phyloP scores from a whole-genome alignment of 495 filamentous ascomycete genomes.

The Penicillium parvum region DNA sequence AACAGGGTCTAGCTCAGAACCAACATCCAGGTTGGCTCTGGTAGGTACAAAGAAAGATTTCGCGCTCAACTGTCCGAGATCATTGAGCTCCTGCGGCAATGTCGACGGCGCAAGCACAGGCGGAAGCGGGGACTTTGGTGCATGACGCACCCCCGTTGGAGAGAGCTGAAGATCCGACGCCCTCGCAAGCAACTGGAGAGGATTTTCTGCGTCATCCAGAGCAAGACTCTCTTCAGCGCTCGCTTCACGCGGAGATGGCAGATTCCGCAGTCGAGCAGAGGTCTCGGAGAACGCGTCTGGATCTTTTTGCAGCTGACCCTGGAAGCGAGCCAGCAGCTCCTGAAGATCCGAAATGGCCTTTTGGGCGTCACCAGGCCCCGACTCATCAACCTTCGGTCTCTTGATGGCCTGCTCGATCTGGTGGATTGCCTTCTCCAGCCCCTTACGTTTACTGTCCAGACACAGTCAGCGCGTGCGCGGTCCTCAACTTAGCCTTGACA shows the following conservation, averaged over 20 bases:
- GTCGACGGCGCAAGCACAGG: slow-evolving; percentile 10
- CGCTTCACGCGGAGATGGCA: slow-evolving; percentile 25
- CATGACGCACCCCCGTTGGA: slow-evolving; percentile 27
- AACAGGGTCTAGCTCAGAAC: slow-evolving; percentile 61
- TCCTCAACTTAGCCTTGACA: background rate
- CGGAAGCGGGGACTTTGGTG: slow-evolving; percentile 12
- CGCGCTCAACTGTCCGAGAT: slow-evolving; percentile 14
- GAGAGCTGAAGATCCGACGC: slow-evolving; percentile 64
- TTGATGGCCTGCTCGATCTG: slow-evolving; percentile 70
- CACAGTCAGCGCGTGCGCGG: slow-evolving; percentile 3
- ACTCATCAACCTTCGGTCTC: slow-evolving; percentile 47
- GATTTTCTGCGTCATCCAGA: slow-evolving; percentile 70
- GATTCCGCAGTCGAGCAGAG: slow-evolving; percentile 21
- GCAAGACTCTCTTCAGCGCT: slow-evolving; percentile 48
- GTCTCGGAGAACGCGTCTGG: slow-evolving; percentile 25
- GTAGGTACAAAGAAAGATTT: slow-evolving; percentile 58
- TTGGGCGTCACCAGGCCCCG: slow-evolving; percentile 44
- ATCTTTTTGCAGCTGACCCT: slow-evolving; percentile 30
- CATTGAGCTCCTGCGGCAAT: slow-evolving; percentile 5
- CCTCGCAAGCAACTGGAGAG: slow-evolving; percentile 63
- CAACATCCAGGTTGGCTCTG: slow-evolving; percentile 55
- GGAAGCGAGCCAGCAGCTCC: slow-evolving; percentile 47
- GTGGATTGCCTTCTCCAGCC: slow-evolving; percentile 66
- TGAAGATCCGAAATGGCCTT: slow-evolving; percentile 54
- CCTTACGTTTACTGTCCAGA: slow-evolving; percentile 59